Conservation (phyloP, 1,284 basidiomycete species). For the Coriolopsis trogii region DNA sequence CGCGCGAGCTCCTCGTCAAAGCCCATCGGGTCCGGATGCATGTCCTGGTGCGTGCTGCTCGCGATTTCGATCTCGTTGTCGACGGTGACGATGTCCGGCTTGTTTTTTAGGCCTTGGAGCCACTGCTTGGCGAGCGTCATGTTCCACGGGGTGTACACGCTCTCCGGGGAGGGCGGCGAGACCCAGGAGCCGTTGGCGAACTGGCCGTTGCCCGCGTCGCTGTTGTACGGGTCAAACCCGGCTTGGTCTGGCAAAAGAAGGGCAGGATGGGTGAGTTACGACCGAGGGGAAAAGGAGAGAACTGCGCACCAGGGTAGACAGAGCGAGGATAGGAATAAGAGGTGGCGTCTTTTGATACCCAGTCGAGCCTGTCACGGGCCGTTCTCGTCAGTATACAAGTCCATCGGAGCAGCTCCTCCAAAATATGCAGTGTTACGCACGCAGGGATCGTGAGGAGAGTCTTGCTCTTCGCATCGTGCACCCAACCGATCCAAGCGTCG, state of each 20-base stretch:
- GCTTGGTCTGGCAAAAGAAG: slow-evolving; percentile 39
- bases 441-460: slow-evolving; percentile 50
- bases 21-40: slow-evolving; percentile 47
- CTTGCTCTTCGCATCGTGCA: slow-evolving; percentile 44
- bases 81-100: slow-evolving; percentile 45
- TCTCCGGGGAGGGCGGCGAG: slow-evolving; percentile 38
- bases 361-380: slow-evolving; percentile 43
- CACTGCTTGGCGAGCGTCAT: slow-evolving; percentile 43
- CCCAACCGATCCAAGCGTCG: slow-evolving; percentile 52
- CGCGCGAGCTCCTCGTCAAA: slow-evolving; percentile 53
- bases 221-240: slow-evolving; percentile 47
- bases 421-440: too few species aligned
- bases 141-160: slow-evolving; percentile 50
- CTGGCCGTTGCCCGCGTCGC: slow-evolving; percentile 47
- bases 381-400: background rate
- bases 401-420: too few species aligned
- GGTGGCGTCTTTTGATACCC: slow-evolving; percentile 52
- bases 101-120: slow-evolving; percentile 46
- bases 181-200: slow-evolving; percentile 48
- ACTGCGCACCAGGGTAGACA: slow-evolving; percentile 42
- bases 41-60: slow-evolving; percentile 52
- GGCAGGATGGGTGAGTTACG: background rate
- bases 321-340: slow-evolving; percentile 51
- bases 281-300: background rate
- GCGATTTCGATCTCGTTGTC: slow-evolving; percentile 60